Evolutionary conservation across 495 filamentous ascomycete species (phyloP).

Genomic region (Penicillium robsamsonii): DNA sequence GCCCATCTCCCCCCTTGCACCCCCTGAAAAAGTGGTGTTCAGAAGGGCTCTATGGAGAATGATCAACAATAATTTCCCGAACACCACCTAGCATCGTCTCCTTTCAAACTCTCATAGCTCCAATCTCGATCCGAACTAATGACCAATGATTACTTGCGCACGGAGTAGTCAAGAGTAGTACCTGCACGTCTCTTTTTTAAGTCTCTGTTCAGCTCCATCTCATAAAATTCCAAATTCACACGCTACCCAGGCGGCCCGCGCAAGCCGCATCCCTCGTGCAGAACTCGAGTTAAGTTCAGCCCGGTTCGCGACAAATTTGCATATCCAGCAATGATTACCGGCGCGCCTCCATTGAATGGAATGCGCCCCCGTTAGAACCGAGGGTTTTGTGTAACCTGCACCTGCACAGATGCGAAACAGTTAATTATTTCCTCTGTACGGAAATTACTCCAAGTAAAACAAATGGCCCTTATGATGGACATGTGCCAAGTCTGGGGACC

Average conservation of each 20-base stretch:
- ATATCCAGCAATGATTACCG: conserved; percentile 15
- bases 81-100: conserved; percentile 1
- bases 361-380: conserved; percentile 7
- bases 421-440: background rate
- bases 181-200: conserved; percentile 7
- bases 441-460: background rate
- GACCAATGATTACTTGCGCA: conserved; percentile 9
- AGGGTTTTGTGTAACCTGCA: conserved; percentile 11
- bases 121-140: background rate
- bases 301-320: conserved; percentile 12
- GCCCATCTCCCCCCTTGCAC: background rate
- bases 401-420: background rate
- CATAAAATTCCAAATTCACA: conserved; percentile 3
- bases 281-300: conserved; percentile 13
- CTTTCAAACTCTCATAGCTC: conserved; percentile 13
- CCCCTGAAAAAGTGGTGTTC: conserved; percentile 1
- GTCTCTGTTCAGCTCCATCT: conserved; percentile 2
- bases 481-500: conserved; percentile 13
- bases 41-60: conserved; percentile 11
- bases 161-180: conserved; percentile 10
- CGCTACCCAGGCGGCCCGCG: conserved; percentile 5
- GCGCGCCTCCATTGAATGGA: conserved; percentile 14
- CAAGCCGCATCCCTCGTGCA: conserved; percentile 8
- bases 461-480: conserved; percentile 9
- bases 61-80: conserved; percentile 29